phyloP scores from a whole-genome alignment of 345 rosid genomes.

The Conringia planisiliqua region DNA sequence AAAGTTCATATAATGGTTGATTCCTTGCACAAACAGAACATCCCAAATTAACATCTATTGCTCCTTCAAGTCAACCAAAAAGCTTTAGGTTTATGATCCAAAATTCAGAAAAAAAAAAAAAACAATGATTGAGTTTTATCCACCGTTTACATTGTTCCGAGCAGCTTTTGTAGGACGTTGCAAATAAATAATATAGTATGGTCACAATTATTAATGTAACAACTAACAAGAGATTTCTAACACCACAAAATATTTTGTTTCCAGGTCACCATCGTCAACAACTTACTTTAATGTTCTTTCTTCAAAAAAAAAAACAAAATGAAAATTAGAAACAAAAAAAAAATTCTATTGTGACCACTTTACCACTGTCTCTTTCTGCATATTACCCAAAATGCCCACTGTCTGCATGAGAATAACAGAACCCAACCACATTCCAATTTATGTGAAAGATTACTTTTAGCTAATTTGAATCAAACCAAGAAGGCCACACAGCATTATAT shows the following conservation, averaged over 20 bases:
- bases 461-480: background rate
- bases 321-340: background rate
- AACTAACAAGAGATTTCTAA: constrained; percentile 16
- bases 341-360: constrained; percentile 23
- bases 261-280: constrained; percentile 24
- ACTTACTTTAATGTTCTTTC: constrained; percentile 24
- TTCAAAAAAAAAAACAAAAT: background rate
- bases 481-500: background rate
- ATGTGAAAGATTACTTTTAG: constrained; percentile 1
- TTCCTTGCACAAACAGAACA: constrained; percentile 34
- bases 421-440: constrained; percentile 14
- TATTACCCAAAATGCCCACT: constrained; percentile 5
- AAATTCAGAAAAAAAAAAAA: background rate
- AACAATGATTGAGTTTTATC: background rate
- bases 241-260: background rate
- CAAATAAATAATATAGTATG: constrained; percentile 1
- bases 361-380: constrained; percentile 20
- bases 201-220: constrained; percentile 22
- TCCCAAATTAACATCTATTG: constrained; percentile 16
- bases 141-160: background rate
- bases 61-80: constrained; percentile 29
- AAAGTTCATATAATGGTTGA: constrained; percentile 12
- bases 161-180: background rate
- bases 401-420: constrained; percentile 10
- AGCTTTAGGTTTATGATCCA: constrained; percentile 12